Conservation (phyloP, 2,329 filamentous ascomycete species). For the Alternaria conjuncta region DNA sequence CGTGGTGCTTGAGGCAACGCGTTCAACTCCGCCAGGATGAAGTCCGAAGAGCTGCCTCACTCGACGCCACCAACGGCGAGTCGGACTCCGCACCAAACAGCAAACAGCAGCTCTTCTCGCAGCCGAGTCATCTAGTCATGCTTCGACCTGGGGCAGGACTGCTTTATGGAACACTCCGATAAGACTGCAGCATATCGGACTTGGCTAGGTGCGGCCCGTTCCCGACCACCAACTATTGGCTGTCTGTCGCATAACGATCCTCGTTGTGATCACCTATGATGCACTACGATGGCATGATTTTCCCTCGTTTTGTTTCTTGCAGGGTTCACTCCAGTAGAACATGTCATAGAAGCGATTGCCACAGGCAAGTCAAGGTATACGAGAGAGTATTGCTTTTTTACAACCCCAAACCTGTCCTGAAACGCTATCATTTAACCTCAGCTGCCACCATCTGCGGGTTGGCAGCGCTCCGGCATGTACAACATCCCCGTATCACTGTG, state of each 20-base stretch:
- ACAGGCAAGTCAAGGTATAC: neutral
- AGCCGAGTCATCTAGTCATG: neutral
- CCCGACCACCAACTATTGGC: constrained; percentile 6
- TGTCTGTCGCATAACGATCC: neutral
- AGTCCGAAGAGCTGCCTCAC: neutral
- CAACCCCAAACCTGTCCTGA: constrained; percentile 6
- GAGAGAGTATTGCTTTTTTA: constrained; percentile 1
- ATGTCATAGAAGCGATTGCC: neutral
- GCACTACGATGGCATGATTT: neutral
- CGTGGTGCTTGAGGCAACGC: neutral
- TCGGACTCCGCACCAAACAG: neutral
- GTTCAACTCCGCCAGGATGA: neutral
- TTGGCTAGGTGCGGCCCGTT: constrained; percentile 15
- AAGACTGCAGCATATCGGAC: constrained; percentile 14
- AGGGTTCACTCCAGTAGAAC: neutral
- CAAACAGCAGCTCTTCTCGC: neutral
- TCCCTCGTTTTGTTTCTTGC: neutral
- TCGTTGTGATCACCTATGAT: neutral
- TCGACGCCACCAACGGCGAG: neutral
- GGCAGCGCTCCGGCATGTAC: constrained; percentile 4
- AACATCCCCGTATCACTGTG: constrained; percentile 18
- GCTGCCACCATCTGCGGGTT: constrained; percentile 1
- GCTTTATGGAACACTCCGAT: neutral
- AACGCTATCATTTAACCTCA: neutral
- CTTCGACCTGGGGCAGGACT: neutral